Evolutionary conservation across 2,329 filamentous ascomycete genomes (phyloP), one percentile per base, ranked within the genome.

Genomic region (Penicillium sp.): DNA sequence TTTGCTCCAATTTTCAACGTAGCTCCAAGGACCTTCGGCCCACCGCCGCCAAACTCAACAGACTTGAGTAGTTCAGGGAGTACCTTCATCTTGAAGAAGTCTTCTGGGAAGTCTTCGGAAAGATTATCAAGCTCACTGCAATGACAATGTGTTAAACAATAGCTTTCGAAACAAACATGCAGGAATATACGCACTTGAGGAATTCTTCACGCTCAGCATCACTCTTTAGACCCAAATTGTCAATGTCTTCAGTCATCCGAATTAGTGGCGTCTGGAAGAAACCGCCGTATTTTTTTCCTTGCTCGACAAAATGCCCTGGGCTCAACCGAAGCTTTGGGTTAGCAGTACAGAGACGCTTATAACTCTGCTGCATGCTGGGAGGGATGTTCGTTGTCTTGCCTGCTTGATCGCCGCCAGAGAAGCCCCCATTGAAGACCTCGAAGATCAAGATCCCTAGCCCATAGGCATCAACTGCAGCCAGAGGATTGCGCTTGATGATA

Each of bases 31-130:
- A 95, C 91, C 64, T 95, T 95, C 0, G 92, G 88, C 0, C 93
- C 93, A 25, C 93, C 93, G 10, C 92, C 93, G 7, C 93, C 93
- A 68, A 96, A 99, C 64, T 99, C 93, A n/a, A 97, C 90, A 0
- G 91, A 95, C 66, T 97, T 99, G n/a, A 99, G 79, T 27, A 99
- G 76, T 66, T 99, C 93, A 0, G 93, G 93, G 8, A 99, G 77
- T 3, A 99, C 84, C 65, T 97, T 99, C 80, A 95, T 88, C 67
- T 95, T 95, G 77, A 97, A 95, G 69, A 95, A 99, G 52, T 97
- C 93, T 65, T 96, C 92, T 0, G 93, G 93, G 54, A 97, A 96
- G 68, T 99, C 91, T 58, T 96, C 89, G 0, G 89, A 87, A 4
- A 96, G 79, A 52, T 87, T 80, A 58, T 95, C 89, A 5, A 99